These are phyloP conservation scores for Cerioporus squamosus DNA, from an alignment of 1,284 basidiomycete species.

Conservation along the genomic window DNA sequence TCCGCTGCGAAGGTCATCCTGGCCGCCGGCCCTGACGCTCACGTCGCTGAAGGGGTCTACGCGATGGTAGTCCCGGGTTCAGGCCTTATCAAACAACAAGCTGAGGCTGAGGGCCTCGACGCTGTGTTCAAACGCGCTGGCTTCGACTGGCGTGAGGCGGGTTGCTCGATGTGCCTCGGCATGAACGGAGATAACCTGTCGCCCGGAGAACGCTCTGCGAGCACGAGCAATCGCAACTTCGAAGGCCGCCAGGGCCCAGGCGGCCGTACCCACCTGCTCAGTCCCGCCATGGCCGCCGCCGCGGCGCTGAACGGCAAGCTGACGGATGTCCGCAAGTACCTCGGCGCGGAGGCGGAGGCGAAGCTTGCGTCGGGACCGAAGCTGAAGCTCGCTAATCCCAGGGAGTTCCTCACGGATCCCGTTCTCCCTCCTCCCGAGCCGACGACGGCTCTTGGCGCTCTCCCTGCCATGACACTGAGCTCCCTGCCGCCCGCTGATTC, in stretches of 20 bases:
- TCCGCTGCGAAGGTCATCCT: conserved; percentile 87
- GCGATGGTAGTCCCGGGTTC: conserved; percentile 98
- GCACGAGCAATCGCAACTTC: conserved; percentile 97
- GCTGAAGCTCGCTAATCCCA: conserved; percentile 71
- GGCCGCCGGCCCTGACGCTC: conserved; percentile 74
- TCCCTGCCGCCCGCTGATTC: conserved; percentile 54
- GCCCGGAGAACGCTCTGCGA: conserved; percentile 92
- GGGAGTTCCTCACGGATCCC: conserved; percentile 80
- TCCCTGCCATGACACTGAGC: conserved; percentile 31
- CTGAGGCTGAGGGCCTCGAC: conserved; percentile 93
- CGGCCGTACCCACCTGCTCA: conserved; percentile 91
- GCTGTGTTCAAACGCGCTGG: conserved; percentile 92
- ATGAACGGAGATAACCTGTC: conserved; percentile 97
- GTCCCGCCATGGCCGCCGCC: conserved; percentile 95
- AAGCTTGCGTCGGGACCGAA: conserved; percentile 51
- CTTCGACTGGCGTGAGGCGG: conserved; percentile 97
- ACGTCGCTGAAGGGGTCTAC: conserved; percentile 79
- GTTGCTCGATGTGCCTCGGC: conserved; percentile 97
- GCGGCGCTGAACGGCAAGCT: conserved; percentile 90
- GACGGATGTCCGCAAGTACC: conserved; percentile 87
- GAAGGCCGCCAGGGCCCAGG: conserved; percentile 93
- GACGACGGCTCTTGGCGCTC: conserved; percentile 40
- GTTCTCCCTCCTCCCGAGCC: conserved; percentile 71
- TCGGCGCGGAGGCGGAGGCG: conserved; percentile 54
- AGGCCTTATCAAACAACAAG: conserved; percentile 92